Conservation (phyloP, 2,329 filamentous ascomycete species). For the Aspergillus chevalieri region DNA sequence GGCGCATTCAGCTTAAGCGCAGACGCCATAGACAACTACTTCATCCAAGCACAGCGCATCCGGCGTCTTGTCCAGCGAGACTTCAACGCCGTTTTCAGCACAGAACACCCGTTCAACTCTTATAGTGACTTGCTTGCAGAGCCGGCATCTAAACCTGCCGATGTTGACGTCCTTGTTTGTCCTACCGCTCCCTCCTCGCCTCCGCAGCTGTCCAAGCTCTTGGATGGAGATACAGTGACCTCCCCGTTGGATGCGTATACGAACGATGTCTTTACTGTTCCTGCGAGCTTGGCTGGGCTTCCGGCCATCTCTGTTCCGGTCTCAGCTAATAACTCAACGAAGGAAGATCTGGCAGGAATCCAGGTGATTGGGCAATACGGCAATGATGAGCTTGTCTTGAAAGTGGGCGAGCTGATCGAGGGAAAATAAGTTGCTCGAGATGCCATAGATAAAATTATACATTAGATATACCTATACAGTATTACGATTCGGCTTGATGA, state of each 20-base stretch:
- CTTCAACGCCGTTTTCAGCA: constrained; percentile 71
- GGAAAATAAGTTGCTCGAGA: constrained; percentile 1
- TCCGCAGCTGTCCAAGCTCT: constrained; percentile 57
- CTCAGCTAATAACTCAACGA: constrained; percentile 23
- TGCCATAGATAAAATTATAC: too few relatives aligned
- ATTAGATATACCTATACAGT: too few relatives aligned
- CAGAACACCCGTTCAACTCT: constrained; percentile 58
- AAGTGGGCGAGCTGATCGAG: constrained; percentile 33
- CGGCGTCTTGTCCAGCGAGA: constrained; percentile 77
- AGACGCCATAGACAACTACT: constrained; percentile 90
- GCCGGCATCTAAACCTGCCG: constrained; percentile 2
- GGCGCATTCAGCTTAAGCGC: constrained; percentile 88
- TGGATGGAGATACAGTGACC: constrained; percentile 12
- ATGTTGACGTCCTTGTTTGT: constrained; percentile 77
- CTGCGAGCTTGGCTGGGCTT: constrained; percentile 83
- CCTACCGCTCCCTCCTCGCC: constrained; percentile 78
- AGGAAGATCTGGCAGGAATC: constrained; percentile 31
- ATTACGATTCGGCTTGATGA: too few relatives aligned
- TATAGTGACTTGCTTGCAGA: constrained; percentile 4
- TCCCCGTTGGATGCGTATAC: constrained; percentile 68
- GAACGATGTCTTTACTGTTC: constrained; percentile 94
- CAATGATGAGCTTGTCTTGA: constrained; percentile 38
- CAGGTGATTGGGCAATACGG: constrained; percentile 46
- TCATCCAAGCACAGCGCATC: constrained; percentile 85
- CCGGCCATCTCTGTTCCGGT: constrained; percentile 81